These are phyloP conservation scores for Trametes versicolor DNA, from an alignment of 1,284 basidiomycete genomes.

Conservation along the genomic window DNA sequence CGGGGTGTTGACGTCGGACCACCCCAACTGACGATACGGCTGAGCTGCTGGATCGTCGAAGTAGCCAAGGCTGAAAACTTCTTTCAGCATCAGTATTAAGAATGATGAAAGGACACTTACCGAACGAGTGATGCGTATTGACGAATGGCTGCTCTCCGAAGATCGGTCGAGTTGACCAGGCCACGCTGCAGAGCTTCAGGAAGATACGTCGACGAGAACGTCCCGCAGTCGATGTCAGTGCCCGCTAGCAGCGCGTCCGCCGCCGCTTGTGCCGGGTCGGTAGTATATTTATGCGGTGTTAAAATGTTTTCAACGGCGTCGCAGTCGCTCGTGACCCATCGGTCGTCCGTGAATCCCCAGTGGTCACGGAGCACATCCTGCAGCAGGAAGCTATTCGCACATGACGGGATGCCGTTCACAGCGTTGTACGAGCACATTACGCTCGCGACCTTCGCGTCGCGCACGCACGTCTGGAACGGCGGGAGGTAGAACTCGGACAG, in stretches of 20 bases:
- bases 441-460: constrained; percentile 64
- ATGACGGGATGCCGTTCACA: constrained; percentile 65
- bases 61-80: constrained; percentile 55
- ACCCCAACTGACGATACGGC: constrained; percentile 59
- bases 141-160: constrained; percentile 54
- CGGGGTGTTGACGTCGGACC: constrained; percentile 58
- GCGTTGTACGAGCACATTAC: constrained; percentile 72
- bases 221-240: constrained; percentile 65
- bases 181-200: constrained; percentile 57
- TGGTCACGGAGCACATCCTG: constrained; percentile 60
- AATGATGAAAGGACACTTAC: constrained; percentile 41
- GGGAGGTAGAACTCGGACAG: constrained; percentile 64
- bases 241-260: constrained; percentile 63
- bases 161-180: constrained; percentile 54
- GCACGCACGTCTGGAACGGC: constrained; percentile 63
- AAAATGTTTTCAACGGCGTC: constrained; percentile 56
- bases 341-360: constrained; percentile 59
- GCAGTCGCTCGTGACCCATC: constrained; percentile 61
- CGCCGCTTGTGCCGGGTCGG: constrained; percentile 53
- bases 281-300: constrained; percentile 56
- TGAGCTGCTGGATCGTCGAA: constrained; percentile 60
- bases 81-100: background rate
- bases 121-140: constrained; percentile 63
- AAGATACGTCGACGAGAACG: constrained; percentile 54
- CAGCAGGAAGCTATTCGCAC: constrained; percentile 60